Percentiles rank a stretch among this genome's conserved stretches.
Conservation (phyloP, 2,329 filamentous ascomycete species). For the Trichoderma endophyticum region DNA sequence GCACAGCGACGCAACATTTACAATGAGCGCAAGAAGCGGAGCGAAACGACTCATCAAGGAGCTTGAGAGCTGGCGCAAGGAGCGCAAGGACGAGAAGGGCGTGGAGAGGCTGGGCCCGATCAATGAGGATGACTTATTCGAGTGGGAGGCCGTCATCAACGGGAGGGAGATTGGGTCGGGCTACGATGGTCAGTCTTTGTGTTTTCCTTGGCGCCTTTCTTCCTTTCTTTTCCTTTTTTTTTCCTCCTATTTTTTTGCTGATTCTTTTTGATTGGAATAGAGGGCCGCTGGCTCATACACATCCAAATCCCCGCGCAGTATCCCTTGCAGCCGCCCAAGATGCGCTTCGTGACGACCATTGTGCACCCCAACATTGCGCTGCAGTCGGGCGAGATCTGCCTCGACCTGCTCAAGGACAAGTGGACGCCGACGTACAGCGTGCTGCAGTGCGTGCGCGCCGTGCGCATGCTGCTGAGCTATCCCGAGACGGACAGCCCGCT, state of each 20-base stretch:
- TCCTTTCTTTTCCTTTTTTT: neutral
- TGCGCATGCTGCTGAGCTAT: conserved; percentile 62
- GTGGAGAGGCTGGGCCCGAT: conserved; percentile 59
- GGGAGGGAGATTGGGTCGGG: conserved; percentile 54
- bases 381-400: conserved; percentile 83
- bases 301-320: conserved; percentile 77
- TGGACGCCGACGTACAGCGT: conserved; percentile 89
- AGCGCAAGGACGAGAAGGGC: conserved; percentile 48
- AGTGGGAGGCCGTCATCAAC: conserved; percentile 60
- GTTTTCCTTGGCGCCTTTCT: neutral
- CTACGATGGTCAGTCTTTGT: conserved; percentile 49
- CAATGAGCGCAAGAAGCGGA: conserved; percentile 46
- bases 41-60: conserved; percentile 58
- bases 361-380: conserved; percentile 77
- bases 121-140: conserved; percentile 52
- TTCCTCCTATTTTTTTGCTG: neutral
- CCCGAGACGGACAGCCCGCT: conserved; percentile 73
- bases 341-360: conserved; percentile 79
- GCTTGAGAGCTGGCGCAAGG: conserved; percentile 50
- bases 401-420: conserved; percentile 74
- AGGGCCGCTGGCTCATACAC: conserved; percentile 76
- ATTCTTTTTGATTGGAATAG: conserved; percentile 31
- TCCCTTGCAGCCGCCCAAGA: conserved; percentile 71
- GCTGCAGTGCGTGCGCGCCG: conserved; percentile 66
- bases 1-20: neutral